Evolutionary conservation across 805 yeast genomes (phyloP), one percentile per base, ranked within the genome.

Genomic region (Lipomyces sp.): DNA sequence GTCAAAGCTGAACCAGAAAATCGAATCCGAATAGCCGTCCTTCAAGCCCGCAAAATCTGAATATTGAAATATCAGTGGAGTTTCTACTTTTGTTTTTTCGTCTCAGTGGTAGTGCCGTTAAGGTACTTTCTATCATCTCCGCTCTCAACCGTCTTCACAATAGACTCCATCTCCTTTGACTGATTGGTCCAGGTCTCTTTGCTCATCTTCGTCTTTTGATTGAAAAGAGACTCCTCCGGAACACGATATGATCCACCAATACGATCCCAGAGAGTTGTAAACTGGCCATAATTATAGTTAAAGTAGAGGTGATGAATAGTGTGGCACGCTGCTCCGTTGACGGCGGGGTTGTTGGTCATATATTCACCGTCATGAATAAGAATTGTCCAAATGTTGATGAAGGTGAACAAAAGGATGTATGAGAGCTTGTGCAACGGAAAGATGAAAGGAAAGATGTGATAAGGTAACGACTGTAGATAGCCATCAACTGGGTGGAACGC

Each of bases 401-500:
- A 84, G 0, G 91, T 82, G 74, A 93, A 93, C 58, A 93, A 74
- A 16, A 80, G 61, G 65, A 93, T 76, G 69, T 91, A 93, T 21
- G 86, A 80, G 23, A 86, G 72, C 72, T 90, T 93, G 73, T 93
- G 90, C 61, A 93, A 77, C 39, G 98, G 98, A 81, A 93, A 86
- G 28, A 93, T 52, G 68, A 93, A 80, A 53, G 98, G 98, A 72
- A 78, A 93, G 53, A 89, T 61, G 69, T 93, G 98, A 73, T 93
- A 93, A 13, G 98, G 96, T 58, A 93, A 67, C 33, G 95, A 84
- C 74, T 93, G 98, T 53, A 80, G 74, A 74, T 86, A 93, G 35
- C 98, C 98, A 63, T 93, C 98, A 46, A 93, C 85, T 13, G 98
- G 98, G 70, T 93, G 96, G 88, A 93, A 93, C 23, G 98, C 97